phyloP scores from a whole-genome alignment of 2,329 filamentous ascomycete species.

The Alternaria postmessia region DNA sequence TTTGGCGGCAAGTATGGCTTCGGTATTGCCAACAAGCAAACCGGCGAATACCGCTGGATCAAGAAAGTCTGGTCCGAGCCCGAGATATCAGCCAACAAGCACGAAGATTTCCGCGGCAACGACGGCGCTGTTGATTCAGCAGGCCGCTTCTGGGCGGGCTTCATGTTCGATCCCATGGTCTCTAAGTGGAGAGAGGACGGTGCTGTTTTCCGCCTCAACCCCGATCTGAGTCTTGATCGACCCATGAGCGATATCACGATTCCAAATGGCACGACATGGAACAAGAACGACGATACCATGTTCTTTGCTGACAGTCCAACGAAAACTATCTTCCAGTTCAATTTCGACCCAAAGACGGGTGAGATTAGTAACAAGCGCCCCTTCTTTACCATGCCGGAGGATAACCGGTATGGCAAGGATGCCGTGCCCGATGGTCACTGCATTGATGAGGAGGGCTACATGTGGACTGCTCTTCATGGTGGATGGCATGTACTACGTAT shows the following conservation, averaged over 20 bases:
- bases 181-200: conserved; percentile 68
- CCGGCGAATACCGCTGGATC: conserved; percentile 64
- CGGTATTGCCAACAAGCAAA: conserved; percentile 75
- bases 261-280: conserved; percentile 87
- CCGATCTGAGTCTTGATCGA: conserved; percentile 65
- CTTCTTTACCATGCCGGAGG: conserved; percentile 74
- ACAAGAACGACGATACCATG: conserved; percentile 73
- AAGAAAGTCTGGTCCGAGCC: conserved; percentile 63
- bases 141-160: conserved; percentile 84
- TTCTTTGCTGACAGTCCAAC: conserved; percentile 84
- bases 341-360: conserved; percentile 73
- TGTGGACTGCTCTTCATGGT: conserved; percentile 90
- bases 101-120: conserved; percentile 70
- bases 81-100: conserved; percentile 56
- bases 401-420: conserved; percentile 54
- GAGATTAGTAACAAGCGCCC: conserved; percentile 72
- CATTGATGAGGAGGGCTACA: conserved; percentile 81
- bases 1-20: conserved; percentile 83
- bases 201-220: conserved; percentile 75
- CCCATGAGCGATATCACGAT: conserved; percentile 73
- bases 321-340: conserved; percentile 74
- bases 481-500: conserved; percentile 79
- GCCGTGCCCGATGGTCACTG: conserved; percentile 82
- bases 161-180: conserved; percentile 80
- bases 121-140: conserved; percentile 83